These are phyloP conservation scores for Cryptosporidium xiaoi DNA, from an alignment of 169 alveolate species.

Conservation along the genomic window DNA sequence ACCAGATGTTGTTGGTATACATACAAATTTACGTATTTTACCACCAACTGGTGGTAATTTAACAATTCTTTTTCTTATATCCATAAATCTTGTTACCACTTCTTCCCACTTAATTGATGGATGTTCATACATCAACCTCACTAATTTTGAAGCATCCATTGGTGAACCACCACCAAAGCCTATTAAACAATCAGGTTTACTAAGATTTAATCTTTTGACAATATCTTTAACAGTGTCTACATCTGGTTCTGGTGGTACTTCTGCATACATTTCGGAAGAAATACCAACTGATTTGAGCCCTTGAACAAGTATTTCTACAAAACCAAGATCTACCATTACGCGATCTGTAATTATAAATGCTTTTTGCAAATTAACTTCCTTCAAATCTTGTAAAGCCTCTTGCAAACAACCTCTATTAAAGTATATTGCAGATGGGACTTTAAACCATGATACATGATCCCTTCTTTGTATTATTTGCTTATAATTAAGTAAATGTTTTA, in stretches of 20 bases:
- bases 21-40: conserved; percentile 59
- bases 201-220: conserved; percentile 40
- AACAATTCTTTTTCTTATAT: conserved; percentile 72
- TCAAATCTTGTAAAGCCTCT: conserved; percentile 70
- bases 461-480: conserved; percentile 73
- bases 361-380: conserved; percentile 33
- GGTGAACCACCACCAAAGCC: conserved; percentile 77
- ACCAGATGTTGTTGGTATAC: conserved; percentile 76
- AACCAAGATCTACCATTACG: conserved; percentile 72
- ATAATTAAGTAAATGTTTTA: conserved; percentile 74
- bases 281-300: conserved; percentile 68
- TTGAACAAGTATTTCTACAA: conserved; percentile 19
- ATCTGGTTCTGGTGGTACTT: conserved; percentile 76
- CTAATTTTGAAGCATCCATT: conserved; percentile 75
- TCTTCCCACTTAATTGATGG: conserved; percentile 72
- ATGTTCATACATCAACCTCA: conserved; percentile 74
- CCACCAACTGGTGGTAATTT: conserved; percentile 55
- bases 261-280: conserved; percentile 43
- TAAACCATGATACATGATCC: conserved; percentile 74
- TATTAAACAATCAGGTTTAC: conserved; percentile 72
- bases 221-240: conserved; percentile 49
- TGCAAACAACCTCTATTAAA: conserved; percentile 70
- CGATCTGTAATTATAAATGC: conserved; percentile 75
- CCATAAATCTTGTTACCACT: conserved; percentile 70
- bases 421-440: conserved; percentile 71